Conservation (phyloP, 1,139 yeast species). For the Taphrina populina region DNA sequence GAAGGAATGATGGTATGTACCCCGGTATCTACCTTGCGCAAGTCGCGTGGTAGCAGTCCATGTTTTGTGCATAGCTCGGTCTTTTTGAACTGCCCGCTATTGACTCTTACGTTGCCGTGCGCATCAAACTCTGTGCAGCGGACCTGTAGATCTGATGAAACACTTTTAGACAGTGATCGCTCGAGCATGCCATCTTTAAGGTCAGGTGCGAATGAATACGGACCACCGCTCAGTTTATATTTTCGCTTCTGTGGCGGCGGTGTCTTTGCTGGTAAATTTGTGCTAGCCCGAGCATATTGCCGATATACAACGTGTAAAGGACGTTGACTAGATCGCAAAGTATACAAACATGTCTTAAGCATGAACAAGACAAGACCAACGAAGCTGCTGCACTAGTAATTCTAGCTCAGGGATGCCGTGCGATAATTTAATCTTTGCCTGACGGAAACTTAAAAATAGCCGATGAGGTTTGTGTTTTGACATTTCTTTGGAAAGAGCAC, state of each 20-base stretch:
- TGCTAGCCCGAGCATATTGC: slow-evolving; percentile 7
- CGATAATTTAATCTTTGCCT: too few species aligned
- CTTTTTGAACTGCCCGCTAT: slow-evolving; percentile 74
- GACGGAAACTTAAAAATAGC: too few species aligned
- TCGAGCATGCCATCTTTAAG: slow-evolving; percentile 16
- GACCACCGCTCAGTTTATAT: slow-evolving; percentile 5
- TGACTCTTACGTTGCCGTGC: slow-evolving; percentile 69
- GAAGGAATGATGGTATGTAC: slow-evolving; percentile 87
- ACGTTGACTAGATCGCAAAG: neutral
- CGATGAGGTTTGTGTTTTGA: too few species aligned
- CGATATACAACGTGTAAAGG: neutral
- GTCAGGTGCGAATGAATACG: slow-evolving; percentile 14
- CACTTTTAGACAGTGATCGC: slow-evolving; percentile 20
- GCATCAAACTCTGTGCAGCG: slow-evolving; percentile 77
- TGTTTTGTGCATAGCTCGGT: slow-evolving; percentile 72
- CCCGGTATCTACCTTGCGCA: slow-evolving; percentile 84
- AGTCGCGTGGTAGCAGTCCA: slow-evolving; percentile 75
- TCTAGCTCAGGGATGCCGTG: too few species aligned
- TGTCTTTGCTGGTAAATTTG: slow-evolving; percentile 2
- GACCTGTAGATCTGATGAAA: slow-evolving; percentile 40
- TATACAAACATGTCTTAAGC: slow-evolving; percentile 4
- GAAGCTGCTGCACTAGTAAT: too few species aligned
- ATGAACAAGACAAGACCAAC: too few species aligned
- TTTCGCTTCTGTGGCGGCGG: neutral
- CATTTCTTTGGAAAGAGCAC: too few species aligned